Percentiles rank a stretch among this genome's conserved stretches.
These are phyloP conservation scores for Fusarium palustre DNA, from an alignment of 2,329 filamentous ascomycete genomes.

Conservation along the genomic window DNA sequence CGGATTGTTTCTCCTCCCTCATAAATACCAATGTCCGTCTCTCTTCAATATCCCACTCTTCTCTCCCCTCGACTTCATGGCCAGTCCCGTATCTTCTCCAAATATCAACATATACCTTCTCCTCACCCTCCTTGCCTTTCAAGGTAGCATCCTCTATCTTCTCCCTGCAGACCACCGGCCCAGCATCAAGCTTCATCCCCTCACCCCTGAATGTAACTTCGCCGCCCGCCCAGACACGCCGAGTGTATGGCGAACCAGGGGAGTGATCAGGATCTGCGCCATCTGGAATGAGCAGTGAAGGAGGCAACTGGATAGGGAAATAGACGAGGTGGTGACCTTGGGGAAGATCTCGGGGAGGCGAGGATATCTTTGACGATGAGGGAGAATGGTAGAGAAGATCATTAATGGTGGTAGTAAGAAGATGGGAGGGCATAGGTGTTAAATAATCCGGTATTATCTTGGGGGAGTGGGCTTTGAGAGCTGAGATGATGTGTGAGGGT, in stretches of 20 bases:
- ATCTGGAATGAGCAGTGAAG: slow-evolving; percentile 76
- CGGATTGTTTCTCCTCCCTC: slow-evolving; percentile 48
- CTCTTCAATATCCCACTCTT: slow-evolving; percentile 57
- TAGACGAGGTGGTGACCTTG: slow-evolving; percentile 86
- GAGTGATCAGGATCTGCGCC: slow-evolving; percentile 85
- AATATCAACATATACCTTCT: slow-evolving; percentile 66
- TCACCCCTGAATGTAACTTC: slow-evolving; percentile 66
- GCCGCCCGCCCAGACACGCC: slow-evolving; percentile 92
- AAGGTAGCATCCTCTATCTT: slow-evolving; percentile 55
- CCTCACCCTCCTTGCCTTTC: slow-evolving; percentile 49
- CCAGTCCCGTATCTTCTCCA: slow-evolving; percentile 58
- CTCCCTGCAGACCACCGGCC: slow-evolving; percentile 60
- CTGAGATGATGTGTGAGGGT: slow-evolving; percentile 22
- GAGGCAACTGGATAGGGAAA: slow-evolving; percentile 78
- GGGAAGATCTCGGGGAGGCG: slow-evolving; percentile 59
- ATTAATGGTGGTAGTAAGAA: slow-evolving; percentile 71
- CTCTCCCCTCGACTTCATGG: slow-evolving; percentile 35
- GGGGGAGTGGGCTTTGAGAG: slow-evolving; percentile 45
- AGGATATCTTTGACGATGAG: slow-evolving; percentile 31
- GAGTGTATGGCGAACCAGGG: slow-evolving; percentile 76
- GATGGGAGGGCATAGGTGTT: slow-evolving; percentile 70
- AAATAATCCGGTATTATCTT: slow-evolving; percentile 59
- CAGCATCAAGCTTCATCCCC: slow-evolving; percentile 54
- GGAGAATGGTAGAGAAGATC: slow-evolving; percentile 60
- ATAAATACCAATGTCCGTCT: slow-evolving; percentile 66